A percentile compares a stretch with the other conserved stretches of the same genome.
Conservation (phyloP, 306 rosid species). For the Dalbergia oliveri region DNA sequence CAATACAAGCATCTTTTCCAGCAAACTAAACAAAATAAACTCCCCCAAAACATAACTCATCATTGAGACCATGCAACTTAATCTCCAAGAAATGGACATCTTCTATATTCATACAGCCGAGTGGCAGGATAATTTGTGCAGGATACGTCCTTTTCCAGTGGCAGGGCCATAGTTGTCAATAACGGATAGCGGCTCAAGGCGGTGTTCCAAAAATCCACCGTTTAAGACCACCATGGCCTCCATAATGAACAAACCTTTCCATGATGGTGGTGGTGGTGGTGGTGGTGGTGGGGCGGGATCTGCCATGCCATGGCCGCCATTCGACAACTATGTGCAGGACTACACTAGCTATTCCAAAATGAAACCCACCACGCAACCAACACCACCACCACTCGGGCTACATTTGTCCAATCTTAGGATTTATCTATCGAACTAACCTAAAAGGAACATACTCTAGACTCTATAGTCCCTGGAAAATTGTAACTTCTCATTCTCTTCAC, state of each 20-base stretch:
- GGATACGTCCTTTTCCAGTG: constrained; percentile 38
- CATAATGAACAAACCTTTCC: too few species aligned
- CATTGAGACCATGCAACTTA: constrained; percentile 42
- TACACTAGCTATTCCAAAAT: constrained; percentile 30
- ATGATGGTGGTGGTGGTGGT: too few species aligned
- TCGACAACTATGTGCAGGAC: constrained; percentile 17
- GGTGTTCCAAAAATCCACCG: too few species aligned
- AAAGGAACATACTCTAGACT: constrained; percentile 12
- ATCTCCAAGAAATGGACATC: constrained; percentile 43
- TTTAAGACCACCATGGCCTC: too few species aligned
- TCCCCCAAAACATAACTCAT: constrained; percentile 2
- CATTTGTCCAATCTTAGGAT: constrained; percentile 29
- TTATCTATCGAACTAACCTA: constrained; percentile 41
- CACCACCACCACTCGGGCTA: constrained; percentile 33
- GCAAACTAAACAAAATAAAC: background rate
- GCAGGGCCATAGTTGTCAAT: background rate
- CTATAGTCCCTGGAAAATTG: constrained; percentile 11
- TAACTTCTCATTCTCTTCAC: constrained; percentile 6
- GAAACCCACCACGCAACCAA: constrained; percentile 35
- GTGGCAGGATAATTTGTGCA: constrained; percentile 32
- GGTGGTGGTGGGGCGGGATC: too few species aligned
- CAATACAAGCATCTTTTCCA: constrained; percentile 27
- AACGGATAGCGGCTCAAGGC: too few species aligned
- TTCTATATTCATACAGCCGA: constrained; percentile 41
- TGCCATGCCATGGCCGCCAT: too few species aligned